A percentile compares a stretch with the other conserved stretches of the same genome.
Conservation (phyloP, 108 stramenopile genomes). For the Cyclotella sp. region DNA sequence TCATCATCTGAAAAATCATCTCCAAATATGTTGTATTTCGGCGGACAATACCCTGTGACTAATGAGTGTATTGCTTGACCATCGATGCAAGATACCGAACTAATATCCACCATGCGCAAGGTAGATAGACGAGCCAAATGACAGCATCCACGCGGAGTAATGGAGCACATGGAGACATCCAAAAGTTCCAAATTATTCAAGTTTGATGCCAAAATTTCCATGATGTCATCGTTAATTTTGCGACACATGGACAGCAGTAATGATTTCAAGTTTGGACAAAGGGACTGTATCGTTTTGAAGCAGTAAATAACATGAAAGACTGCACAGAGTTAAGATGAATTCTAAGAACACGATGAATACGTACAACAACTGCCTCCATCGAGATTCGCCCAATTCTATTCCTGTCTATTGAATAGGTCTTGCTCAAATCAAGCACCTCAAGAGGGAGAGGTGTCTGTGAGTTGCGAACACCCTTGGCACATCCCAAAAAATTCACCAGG, state of each 20-base stretch:
- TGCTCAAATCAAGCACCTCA: conserved; percentile 29
- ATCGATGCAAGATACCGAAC: conserved; percentile 18
- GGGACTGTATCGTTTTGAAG: neutral
- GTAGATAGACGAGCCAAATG: conserved; percentile 14
- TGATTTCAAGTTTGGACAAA: conserved; percentile 19
- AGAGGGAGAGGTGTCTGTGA: neutral
- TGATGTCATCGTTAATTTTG: conserved; percentile 27
- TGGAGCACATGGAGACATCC: conserved; percentile 37
- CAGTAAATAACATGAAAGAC: neutral
- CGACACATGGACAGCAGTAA: conserved; percentile 21
- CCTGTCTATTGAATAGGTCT: neutral
- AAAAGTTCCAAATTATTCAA: conserved; percentile 12
- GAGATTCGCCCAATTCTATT: conserved; percentile 1
- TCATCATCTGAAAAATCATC: conserved; percentile 6
- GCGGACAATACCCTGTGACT: conserved; percentile 9
- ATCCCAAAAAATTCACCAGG: conserved; percentile 9
- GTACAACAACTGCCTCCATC: conserved; percentile 12
- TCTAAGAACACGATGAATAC: neutral
- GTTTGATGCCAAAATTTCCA: conserved; percentile 8
- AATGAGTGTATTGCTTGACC: conserved; percentile 23
- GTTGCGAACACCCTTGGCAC: neutral
- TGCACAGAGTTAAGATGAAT: neutral
- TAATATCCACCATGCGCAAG: conserved; percentile 32
- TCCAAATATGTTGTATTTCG: neutral
- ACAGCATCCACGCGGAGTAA: conserved; percentile 25